Base-by-base conservation (phyloP, 2,329 filamentous ascomycete genomes). In the Teratosphaeriaceae sp. region DNA sequence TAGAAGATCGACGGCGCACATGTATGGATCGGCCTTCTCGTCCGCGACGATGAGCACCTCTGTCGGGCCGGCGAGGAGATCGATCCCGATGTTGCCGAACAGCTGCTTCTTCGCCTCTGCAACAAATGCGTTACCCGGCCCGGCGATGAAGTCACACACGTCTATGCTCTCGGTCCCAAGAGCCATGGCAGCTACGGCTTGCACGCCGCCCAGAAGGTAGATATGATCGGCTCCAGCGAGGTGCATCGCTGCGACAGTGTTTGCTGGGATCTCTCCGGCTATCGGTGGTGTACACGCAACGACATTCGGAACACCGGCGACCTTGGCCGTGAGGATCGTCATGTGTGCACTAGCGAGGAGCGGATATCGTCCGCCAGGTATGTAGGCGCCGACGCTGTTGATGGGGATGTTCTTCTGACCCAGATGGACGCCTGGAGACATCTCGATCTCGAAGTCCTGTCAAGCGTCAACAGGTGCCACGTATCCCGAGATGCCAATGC, bases 311-410 rank as follows among this genome's bases (percentile, higher is more conserved):
- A 76, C 72, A 2, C 74, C 74, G 4, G 74, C 73, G 3, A 71
- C 69, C 50, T 76, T 76, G 18, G 73, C 73, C 0, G 73, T 76
- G 3, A 75, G 54, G 36, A 76, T 74, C 2, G 73, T 76, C 74
- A 76, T 76, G 53, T 76, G 74, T 2, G 71, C 71, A 6, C 68
- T 72, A 1, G 73, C 74, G 2, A 76, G 68, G 2, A 76, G 63
- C 0, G 73, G 71, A 46, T 76, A 77, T 5, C 73, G 65, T 3
- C 73, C 72, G 3, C 72, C 73, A 1, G 72, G 72, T 30, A 75
- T 73, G 47, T 72, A 73, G 60, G 66, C 65, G 23, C 73, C 73
- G 8, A 71, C 70, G 0, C 57, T 58, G 20, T 55, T 57, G 45
- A 76, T 72, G 0, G 72, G 72, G 26, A 70, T 64, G 47, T 74